phyloP scores from a whole-genome alignment of 1,284 basidiomycete species.

The Papiliotrema laurentii region DNA sequence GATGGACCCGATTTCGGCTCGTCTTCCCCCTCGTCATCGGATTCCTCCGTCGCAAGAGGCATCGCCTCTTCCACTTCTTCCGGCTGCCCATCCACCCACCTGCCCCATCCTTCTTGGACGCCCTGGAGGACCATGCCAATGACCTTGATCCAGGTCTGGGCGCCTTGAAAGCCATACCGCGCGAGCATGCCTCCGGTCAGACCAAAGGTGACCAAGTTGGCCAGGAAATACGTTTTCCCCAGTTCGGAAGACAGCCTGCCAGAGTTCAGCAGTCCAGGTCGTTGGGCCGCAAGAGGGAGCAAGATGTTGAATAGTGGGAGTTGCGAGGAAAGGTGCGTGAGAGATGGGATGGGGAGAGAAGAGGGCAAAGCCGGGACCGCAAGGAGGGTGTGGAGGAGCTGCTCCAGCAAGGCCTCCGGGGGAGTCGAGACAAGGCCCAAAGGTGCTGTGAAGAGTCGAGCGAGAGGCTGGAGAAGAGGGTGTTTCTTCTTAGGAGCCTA shows the following conservation, averaged over 20 bases:
- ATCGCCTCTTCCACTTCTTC: slow-evolving; percentile 11
- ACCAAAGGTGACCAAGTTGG: slow-evolving; percentile 46
- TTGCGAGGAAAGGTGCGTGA: slow-evolving; percentile 36
- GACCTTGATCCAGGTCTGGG: slow-evolving; percentile 35
- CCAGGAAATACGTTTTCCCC: slow-evolving; percentile 42
- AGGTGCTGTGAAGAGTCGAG: slow-evolving; percentile 37
- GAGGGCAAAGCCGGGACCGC: slow-evolving; percentile 41
- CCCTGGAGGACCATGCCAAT: slow-evolving; percentile 25
- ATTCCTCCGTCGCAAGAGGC: neutral
- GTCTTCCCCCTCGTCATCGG: slow-evolving; percentile 16
- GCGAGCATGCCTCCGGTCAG: slow-evolving; percentile 42
- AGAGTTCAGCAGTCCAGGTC: slow-evolving; percentile 18
- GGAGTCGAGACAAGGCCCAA: slow-evolving; percentile 13
- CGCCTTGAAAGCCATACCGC: slow-evolving; percentile 22
- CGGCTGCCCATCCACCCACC: slow-evolving; percentile 34
- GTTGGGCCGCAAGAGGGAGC: slow-evolving; percentile 27
- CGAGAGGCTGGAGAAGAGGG: slow-evolving; percentile 26
- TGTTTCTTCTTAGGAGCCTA: slow-evolving; percentile 41
- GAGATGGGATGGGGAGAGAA: slow-evolving; percentile 38
- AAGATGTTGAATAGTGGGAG: slow-evolving; percentile 39
- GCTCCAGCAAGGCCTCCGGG: slow-evolving; percentile 18
- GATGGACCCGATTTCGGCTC: slow-evolving; percentile 1
- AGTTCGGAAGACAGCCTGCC: slow-evolving; percentile 30
- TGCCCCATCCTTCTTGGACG: slow-evolving; percentile 41
- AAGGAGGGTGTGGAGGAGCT: slow-evolving; percentile 36